Evolutionary conservation across 2,329 filamentous ascomycete species (phyloP), one percentile per base, ranked within the genome.

Genomic region (Bipolaris victoriae): DNA sequence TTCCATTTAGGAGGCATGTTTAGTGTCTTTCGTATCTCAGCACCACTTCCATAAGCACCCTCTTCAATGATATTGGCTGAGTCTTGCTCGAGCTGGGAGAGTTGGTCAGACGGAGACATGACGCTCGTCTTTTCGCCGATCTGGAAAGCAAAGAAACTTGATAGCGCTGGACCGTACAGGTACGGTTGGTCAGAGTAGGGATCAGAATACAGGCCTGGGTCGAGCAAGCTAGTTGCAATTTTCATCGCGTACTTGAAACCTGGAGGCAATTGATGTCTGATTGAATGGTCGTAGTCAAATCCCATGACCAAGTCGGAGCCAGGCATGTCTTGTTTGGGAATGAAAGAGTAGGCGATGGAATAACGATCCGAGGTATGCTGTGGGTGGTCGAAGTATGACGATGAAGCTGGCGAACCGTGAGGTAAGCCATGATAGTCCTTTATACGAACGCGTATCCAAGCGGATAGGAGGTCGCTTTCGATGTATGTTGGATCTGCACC

Each of bases 1-100:
- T 77, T 76, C 49, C 73, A 74, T 18, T 75, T 74, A 0, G 70
- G 58, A 0, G 80, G 80, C 0, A 82, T 66, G 0, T 67, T 65
- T 1, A 69, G 61, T 5, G 57, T 57, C 11, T 68, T 51, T 16
- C 79, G 62, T n/a, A 74, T 63, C 6, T 58, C 46, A 9, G 64
- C 44, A 0, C 79, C 79, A 9, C 69, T 71, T 2, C 77, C 78
- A 35, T 76, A 71, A 7, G 72, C 76, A 7, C 75, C 74, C 44
- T 80, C 80, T 58, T 80, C 77, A 5, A 74, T 66, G 13, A 80
- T 70, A 13, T 71, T 71, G 0, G 66, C 52, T 0, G 64, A 60
- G 9, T 74, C 68, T 5, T 57, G 31, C 7, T 65, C 60, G 1
- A 72, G 49, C 1, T 33, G 55, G 36, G 60, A 49, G 7, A 76